Conservation (phyloP, 495 filamentous ascomycete genomes). For the Penicillium cataractarum region DNA sequence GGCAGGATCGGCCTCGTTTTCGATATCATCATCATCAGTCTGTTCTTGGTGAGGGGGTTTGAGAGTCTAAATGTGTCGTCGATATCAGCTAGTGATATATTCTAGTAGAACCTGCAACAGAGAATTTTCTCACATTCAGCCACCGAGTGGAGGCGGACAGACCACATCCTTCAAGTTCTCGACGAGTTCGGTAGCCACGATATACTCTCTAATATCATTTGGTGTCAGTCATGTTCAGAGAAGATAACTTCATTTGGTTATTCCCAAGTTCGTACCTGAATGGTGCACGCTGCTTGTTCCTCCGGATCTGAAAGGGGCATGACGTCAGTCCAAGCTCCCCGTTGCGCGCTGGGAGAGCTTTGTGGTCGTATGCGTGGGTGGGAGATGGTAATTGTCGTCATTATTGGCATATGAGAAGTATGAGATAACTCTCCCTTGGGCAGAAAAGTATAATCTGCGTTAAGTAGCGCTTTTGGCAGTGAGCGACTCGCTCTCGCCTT, state of each 20-base stretch:
- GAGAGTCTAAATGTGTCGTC: conserved; percentile 50
- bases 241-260: background rate
- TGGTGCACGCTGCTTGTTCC: conserved; percentile 53
- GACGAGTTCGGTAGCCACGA: conserved; percentile 68
- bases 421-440: too few relatives aligned
- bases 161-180: conserved; percentile 64
- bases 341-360: background rate
- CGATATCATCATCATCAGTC: conserved; percentile 6
- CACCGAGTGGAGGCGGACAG: conserved; percentile 70
- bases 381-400: background rate
- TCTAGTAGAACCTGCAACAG: background rate
- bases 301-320: conserved; percentile 14
- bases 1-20: conserved; percentile 13
- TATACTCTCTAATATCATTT: conserved; percentile 60
- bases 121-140: conserved; percentile 52
- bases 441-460: background rate
- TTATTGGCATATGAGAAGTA: background rate
- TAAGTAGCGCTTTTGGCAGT: background rate
- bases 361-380: background rate
- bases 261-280: conserved; percentile 41
- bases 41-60: background rate
- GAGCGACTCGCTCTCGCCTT: background rate
- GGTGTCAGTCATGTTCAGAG: background rate
- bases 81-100: too few relatives aligned
- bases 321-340: conserved; percentile 29